Percentiles rank a stretch among this genome's conserved stretches.
Evolutionary conservation across 129 eudicot genomes (phyloP).

Genomic region (Heracleum sosnowskyi): DNA sequence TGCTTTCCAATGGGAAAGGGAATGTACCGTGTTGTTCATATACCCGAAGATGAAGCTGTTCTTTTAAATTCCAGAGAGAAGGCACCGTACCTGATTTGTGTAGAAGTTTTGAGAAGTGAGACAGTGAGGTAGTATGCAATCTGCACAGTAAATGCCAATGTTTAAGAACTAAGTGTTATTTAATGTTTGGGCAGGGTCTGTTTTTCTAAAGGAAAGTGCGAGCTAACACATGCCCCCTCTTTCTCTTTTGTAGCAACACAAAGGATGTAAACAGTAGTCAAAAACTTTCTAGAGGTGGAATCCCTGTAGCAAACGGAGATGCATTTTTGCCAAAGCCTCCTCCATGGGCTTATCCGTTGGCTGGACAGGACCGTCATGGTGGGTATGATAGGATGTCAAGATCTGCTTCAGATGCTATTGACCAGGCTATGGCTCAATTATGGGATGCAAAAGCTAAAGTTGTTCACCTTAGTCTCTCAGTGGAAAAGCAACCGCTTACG

Average conservation of each 20-base stretch:
- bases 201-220: neutral
- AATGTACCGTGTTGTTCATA: slow-evolving; percentile 86
- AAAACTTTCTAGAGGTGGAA: slow-evolving; percentile 86
- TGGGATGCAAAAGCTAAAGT: slow-evolving; percentile 95
- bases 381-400: slow-evolving; percentile 87
- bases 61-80: slow-evolving; percentile 96
- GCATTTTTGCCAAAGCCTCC: slow-evolving; percentile 95
- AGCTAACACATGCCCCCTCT: neutral
- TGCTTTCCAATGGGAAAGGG: slow-evolving; percentile 98
- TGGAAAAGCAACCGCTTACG: slow-evolving; percentile 43
- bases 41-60: slow-evolving; percentile 98
- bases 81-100: slow-evolving; percentile 91
- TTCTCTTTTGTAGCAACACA: slow-evolving; percentile 35
- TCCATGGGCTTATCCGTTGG: slow-evolving; percentile 97
- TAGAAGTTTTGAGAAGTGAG: slow-evolving; percentile 88
- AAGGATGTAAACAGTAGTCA: slow-evolving; percentile 64
- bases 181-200: neutral
- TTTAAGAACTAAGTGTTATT: neutral
- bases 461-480: slow-evolving; percentile 69
- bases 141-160: neutral
- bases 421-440: slow-evolving; percentile 88
- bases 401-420: slow-evolving; percentile 94
- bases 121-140: slow-evolving; percentile 46
- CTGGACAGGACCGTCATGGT: slow-evolving; percentile 64
- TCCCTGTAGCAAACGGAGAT: slow-evolving; percentile 95